A percentile compares a stretch with the other conserved stretches of the same genome.
Evolutionary conservation across 345 rosid genomes (phyloP).

Genomic region (Populus pruinosa): DNA sequence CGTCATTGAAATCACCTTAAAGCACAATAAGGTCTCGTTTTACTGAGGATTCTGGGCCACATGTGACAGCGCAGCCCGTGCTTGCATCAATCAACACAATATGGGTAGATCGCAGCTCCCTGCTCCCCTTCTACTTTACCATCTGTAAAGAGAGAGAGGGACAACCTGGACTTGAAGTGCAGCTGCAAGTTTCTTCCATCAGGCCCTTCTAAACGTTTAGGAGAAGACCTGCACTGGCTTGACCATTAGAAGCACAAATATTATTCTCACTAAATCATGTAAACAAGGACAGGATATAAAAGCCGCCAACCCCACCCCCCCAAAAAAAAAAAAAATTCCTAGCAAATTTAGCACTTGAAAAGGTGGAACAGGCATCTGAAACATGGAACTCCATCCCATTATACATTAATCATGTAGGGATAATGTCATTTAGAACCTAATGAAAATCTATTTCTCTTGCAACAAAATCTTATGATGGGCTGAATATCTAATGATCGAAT

Average conservation of each 20-base stretch:
- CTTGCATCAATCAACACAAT: constrained; percentile 33
- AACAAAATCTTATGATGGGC: neutral
- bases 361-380: neutral
- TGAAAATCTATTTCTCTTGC: neutral
- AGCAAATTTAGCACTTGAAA: too few species aligned
- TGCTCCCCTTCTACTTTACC: constrained; percentile 37
- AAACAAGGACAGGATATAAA: constrained; percentile 1
- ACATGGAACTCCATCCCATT: constrained; percentile 31
- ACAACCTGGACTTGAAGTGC: constrained; percentile 29
- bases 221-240: constrained; percentile 24
- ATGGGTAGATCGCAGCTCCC: constrained; percentile 15
- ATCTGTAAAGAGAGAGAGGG: constrained; percentile 34
- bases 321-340: too few species aligned
- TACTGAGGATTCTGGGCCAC: constrained; percentile 33
- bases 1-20: constrained; percentile 39
- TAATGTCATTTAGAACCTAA: neutral
- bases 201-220: constrained; percentile 22
- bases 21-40: constrained; percentile 42
- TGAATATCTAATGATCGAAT: neutral
- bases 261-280: constrained; percentile 14
- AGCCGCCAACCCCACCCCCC: neutral
- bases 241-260: neutral
- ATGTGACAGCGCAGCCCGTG: constrained; percentile 22
- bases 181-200: constrained; percentile 36
- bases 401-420: neutral